Evolutionary conservation across 805 yeast species (phyloP).

Genomic region (Wickerhamomyces ciferrii): DNA sequence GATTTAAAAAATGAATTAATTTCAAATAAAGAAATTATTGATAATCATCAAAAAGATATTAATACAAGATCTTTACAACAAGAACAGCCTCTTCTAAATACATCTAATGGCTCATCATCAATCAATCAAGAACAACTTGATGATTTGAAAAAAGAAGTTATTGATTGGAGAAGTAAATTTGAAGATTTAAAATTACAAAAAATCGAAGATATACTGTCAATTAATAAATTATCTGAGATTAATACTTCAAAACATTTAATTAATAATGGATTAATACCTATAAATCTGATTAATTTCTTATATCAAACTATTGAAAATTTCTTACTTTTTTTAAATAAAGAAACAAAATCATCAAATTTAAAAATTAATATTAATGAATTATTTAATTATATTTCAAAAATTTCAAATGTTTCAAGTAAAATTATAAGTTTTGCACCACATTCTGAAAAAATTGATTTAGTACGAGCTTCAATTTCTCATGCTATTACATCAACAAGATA

Average conservation of each 20-base stretch:
- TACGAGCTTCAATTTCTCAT: conserved; percentile 68
- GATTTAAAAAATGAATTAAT: conserved; percentile 14
- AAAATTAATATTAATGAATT: conserved; percentile 30
- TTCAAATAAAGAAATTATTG: not conserved
- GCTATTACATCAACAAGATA: conserved; percentile 75
- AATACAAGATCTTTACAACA: not conserved
- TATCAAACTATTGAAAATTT: conserved; percentile 45
- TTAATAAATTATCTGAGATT: conserved; percentile 7
- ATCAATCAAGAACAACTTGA: conserved; percentile 26
- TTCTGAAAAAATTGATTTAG: conserved; percentile 38
- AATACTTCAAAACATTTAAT: conserved; percentile 26
- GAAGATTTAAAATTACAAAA: conserved; percentile 38
- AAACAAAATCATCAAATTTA: conserved; percentile 9
- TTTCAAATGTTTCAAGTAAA: conserved; percentile 33
- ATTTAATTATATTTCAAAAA: conserved; percentile 46
- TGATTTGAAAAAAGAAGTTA: conserved; percentile 28
- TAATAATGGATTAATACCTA: conserved; percentile 41
- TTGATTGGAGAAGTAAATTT: conserved; percentile 46
- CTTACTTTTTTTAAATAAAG: conserved; percentile 27
- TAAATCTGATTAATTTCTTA: conserved; percentile 37
- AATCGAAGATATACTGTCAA: conserved; percentile 22
- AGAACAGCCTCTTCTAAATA: not conserved
- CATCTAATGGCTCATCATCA: not conserved
- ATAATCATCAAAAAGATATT: not conserved
- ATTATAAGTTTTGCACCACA: conserved; percentile 24